Evolutionary conservation across 202 grass and related monocot species (phyloP).

Genomic region (Schoenoplectus triqueter): DNA sequence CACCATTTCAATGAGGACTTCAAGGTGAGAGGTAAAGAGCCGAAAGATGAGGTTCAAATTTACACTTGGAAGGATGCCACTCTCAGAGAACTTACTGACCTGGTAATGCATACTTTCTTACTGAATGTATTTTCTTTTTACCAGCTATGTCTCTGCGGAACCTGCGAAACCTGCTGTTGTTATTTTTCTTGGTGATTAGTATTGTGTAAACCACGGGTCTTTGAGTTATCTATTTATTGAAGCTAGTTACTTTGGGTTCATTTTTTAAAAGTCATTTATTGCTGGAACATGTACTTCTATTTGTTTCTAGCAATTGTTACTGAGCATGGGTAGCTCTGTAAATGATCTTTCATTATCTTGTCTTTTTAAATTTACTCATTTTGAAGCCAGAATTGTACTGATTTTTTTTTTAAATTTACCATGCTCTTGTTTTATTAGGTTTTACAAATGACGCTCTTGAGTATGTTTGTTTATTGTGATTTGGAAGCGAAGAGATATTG

Average conservation of each 20-base stretch:
- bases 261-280: background rate
- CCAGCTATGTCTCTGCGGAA: background rate
- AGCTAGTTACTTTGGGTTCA: background rate
- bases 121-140: background rate
- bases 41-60: constrained; percentile 98
- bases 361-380: constrained; percentile 3
- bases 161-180: too few species aligned
- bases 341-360: background rate
- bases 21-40: constrained; percentile 91
- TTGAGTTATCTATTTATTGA: background rate
- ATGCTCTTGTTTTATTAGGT: background rate
- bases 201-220: background rate
- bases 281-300: background rate
- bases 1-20: constrained; percentile 94
- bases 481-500: constrained; percentile 19
- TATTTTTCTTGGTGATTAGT: background rate
- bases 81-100: constrained; percentile 87
- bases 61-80: constrained; percentile 99
- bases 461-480: constrained; percentile 20
- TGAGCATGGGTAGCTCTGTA: background rate
- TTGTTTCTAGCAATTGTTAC: background rate
- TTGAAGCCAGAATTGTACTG: constrained; percentile 3
- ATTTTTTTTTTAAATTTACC: too few species aligned
- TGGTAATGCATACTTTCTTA: constrained; percentile 51
- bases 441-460: constrained; percentile 1